phyloP scores from a whole-genome alignment of 345 rosid genomes.

The Lumnitzera racemosa region DNA sequence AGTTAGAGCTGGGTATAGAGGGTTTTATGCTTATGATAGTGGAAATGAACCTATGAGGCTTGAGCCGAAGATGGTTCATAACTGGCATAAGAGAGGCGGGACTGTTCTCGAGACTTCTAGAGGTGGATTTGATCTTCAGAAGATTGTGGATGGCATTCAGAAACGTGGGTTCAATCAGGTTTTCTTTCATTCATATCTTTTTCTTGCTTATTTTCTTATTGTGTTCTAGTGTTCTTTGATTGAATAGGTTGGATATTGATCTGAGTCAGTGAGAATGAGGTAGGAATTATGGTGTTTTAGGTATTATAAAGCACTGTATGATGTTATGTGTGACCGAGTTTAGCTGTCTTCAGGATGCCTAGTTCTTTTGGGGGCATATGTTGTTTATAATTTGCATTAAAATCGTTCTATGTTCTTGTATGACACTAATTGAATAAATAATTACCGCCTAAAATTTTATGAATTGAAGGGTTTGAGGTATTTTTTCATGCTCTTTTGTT shows the following conservation, averaged over 20 bases:
- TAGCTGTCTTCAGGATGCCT: too few relatives aligned
- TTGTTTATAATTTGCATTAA: too few relatives aligned
- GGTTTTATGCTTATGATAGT: slow-evolving; percentile 44
- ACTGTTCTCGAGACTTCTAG: slow-evolving; percentile 76
- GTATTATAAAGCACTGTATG: too few relatives aligned
- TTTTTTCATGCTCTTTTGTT: too few relatives aligned
- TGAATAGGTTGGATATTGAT: background rate
- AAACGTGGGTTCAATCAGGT: slow-evolving; percentile 62
- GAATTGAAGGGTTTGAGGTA: too few relatives aligned
- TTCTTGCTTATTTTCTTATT: background rate
- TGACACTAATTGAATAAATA: too few relatives aligned
- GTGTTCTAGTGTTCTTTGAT: background rate
- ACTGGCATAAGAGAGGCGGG: slow-evolving; percentile 82
- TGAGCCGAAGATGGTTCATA: slow-evolving; percentile 52
- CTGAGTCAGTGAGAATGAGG: background rate
- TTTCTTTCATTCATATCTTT: background rate
- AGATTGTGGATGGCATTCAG: slow-evolving; percentile 68
- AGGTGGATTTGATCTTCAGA: slow-evolving; percentile 63
- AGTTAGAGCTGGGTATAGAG: slow-evolving; percentile 74
- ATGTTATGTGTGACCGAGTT: too few relatives aligned
- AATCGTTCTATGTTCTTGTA: too few relatives aligned
- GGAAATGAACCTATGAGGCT: slow-evolving; percentile 33
- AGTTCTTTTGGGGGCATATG: too few relatives aligned
- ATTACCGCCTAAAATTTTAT: too few relatives aligned
- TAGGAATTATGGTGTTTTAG: too few relatives aligned